Evolutionary conservation across 768 basidiomycete genomes (phyloP), one percentile per base, ranked within the genome.

Genomic region (Termitomyces sp.): DNA sequence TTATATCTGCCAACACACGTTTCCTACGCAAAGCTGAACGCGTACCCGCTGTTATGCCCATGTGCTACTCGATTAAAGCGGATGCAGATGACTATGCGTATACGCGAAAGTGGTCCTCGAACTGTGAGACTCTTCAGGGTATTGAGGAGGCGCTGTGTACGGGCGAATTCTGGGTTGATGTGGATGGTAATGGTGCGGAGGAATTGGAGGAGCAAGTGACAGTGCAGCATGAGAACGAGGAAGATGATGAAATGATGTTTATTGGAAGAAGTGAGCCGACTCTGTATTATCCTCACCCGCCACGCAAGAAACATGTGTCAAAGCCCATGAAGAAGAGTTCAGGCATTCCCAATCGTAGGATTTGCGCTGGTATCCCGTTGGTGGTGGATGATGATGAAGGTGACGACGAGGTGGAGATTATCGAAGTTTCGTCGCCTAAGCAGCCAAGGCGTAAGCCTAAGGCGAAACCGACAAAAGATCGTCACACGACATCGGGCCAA

Each of bases 211-310:
- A 46, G 6, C 22, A 26, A 17, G 35, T 26, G 6, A 22, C n/a
- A 35, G 4, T 22, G 28, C 5, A 48, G 15, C 4, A 8, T 7
- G 46, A 37, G 15, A 47, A 48, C 0, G 54, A 54, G 1, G 53
- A 58, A 0, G 53, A 51, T 9, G 49, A 52, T 4, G 54, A 55
- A 11, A 55, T 58, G 11, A 30, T 44, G 26, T 55, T 58, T 38
- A 24, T 55, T 21, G 50, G 52, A 41, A 19, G 30, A n/a, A 40
- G 35, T 11, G 45, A 15, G 9, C 28, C 26, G 26, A 22, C 34
- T 22, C 45, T 30, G 24, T 7, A 7, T 40, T 30, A 22, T 15
- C 38, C 28, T 37, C 35, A 38, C 26, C 5, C 45, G 21, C 32
- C 43, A 35, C 19, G 19, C 22, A 43, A 34, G 21, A 11, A 45